These are phyloP conservation scores for Meripilus lineatus DNA, from an alignment of 1,284 basidiomycete species.

Conservation along the genomic window DNA sequence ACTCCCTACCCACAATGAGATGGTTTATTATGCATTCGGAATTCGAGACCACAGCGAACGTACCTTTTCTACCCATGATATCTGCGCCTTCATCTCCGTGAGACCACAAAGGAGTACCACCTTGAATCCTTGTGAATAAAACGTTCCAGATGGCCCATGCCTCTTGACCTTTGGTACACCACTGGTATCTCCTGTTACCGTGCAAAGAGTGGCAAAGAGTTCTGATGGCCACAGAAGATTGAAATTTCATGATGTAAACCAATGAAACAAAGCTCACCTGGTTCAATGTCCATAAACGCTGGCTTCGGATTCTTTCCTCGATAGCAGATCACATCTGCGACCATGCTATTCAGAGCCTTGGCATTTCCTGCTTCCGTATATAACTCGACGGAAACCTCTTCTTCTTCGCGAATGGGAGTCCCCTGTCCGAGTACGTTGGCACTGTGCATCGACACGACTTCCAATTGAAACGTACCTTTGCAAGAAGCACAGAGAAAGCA, in stretches of 20 bases:
- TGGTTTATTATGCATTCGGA: too few relatives aligned
- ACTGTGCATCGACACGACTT: background rate
- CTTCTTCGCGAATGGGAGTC: slow-evolving; percentile 27
- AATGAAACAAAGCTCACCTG: slow-evolving; percentile 29
- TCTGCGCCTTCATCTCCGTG: slow-evolving; percentile 39
- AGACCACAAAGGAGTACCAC: slow-evolving; percentile 46
- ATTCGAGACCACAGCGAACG: too few relatives aligned
- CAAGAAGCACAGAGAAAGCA: slow-evolving; percentile 29
- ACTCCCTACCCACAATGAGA: too few relatives aligned
- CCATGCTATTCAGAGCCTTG: slow-evolving; percentile 21
- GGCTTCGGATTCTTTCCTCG: slow-evolving; percentile 32
- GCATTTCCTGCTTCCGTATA: slow-evolving; percentile 27
- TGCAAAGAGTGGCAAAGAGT: slow-evolving; percentile 39
- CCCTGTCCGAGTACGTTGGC: slow-evolving; percentile 27
- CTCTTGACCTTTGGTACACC: slow-evolving; percentile 19
- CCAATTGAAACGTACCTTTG: slow-evolving; percentile 24
- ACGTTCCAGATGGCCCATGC: slow-evolving; percentile 19
- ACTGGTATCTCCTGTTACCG: slow-evolving; percentile 35
- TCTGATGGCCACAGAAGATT: slow-evolving; percentile 23
- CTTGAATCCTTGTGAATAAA: slow-evolving; percentile 39
- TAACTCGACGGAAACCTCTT: slow-evolving; percentile 38
- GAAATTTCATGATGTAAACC: background rate
- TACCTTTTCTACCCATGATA: slow-evolving; percentile 32
- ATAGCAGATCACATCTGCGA: slow-evolving; percentile 36
- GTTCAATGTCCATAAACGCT: slow-evolving; percentile 40